Conservation (phyloP, 2,329 filamentous ascomycete genomes). For the Cladosporium austrohemisphaericum region DNA sequence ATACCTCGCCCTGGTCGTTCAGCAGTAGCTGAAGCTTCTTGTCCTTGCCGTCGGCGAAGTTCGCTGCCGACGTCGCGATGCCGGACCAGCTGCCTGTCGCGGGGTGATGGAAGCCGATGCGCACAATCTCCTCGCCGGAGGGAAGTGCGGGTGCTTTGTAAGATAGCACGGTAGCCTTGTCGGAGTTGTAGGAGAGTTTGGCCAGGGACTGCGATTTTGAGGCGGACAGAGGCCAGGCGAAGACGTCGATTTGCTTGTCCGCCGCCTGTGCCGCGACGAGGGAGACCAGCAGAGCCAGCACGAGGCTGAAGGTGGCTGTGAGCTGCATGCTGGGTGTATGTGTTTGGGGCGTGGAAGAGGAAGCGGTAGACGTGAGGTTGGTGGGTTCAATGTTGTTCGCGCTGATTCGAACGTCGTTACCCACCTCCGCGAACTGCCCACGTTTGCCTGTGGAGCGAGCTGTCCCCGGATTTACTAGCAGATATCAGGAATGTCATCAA, state of each 20-base stretch:
- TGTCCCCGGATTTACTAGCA: not conserved
- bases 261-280: slow-evolving; percentile 24
- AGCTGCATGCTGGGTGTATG: slow-evolving; percentile 35
- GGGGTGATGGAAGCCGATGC: slow-evolving; percentile 41
- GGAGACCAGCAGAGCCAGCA: slow-evolving; percentile 35
- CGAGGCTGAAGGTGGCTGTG: slow-evolving; percentile 33
- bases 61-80: slow-evolving; percentile 43
- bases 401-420: not conserved
- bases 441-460: no score
- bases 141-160: slow-evolving; percentile 36
- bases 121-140: slow-evolving; percentile 39
- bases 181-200: slow-evolving; percentile 41
- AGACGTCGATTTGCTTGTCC: slow-evolving; percentile 31
- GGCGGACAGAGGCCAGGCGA: slow-evolving; percentile 35
- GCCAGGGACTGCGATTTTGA: slow-evolving; percentile 39
- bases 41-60: slow-evolving; percentile 40
- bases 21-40: slow-evolving; percentile 45
- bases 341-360: not conserved
- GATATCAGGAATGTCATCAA: not conserved
- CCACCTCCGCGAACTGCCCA: not conserved
- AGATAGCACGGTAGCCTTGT: slow-evolving; percentile 37
- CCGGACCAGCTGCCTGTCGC: slow-evolving; percentile 39
- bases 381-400: not conserved
- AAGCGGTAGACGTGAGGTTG: not conserved
- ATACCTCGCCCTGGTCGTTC: slow-evolving; percentile 41